Percentiles rank a stretch among this genome's conserved stretches.
Evolutionary conservation across 2,329 filamentous ascomycete genomes (phyloP).

Genomic region (Paracoccidioides brasiliensis): DNA sequence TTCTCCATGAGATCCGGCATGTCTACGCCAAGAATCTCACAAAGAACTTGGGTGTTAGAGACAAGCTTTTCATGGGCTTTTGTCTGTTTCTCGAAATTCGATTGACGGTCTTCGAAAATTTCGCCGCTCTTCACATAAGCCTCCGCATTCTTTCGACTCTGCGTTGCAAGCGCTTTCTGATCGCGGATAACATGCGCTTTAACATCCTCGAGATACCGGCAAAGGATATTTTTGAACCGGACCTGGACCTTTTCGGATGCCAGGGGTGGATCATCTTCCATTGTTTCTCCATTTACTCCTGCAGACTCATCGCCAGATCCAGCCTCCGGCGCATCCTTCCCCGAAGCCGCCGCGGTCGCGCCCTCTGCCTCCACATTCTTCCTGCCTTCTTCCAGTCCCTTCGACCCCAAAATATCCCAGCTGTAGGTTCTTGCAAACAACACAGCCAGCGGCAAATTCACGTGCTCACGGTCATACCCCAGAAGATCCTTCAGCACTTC

Average conservation of each 20-base stretch:
- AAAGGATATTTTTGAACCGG: slow-evolving; percentile 73
- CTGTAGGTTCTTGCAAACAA: slow-evolving; percentile 92
- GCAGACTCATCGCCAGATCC: slow-evolving; percentile 40
- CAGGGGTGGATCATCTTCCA: slow-evolving; percentile 55
- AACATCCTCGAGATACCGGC: slow-evolving; percentile 83
- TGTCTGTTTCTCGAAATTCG: slow-evolving; percentile 86
- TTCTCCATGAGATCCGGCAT: slow-evolving; percentile 89
- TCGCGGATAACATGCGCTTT: slow-evolving; percentile 80
- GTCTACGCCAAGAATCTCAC: slow-evolving; percentile 74
- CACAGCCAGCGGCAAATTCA: slow-evolving; percentile 80
- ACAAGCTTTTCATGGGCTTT: slow-evolving; percentile 87
- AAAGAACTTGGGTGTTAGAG: slow-evolving; percentile 78
- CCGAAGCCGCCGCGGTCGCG: slow-evolving; percentile 37
- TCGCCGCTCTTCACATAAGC: slow-evolving; percentile 97
- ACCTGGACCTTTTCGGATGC: slow-evolving; percentile 65
- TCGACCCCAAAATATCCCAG: slow-evolving; percentile 86
- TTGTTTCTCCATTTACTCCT: slow-evolving; percentile 28
- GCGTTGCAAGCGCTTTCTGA: slow-evolving; percentile 73
- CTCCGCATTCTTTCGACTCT: slow-evolving; percentile 90
- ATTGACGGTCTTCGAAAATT: slow-evolving; percentile 92
- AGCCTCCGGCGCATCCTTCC: slow-evolving; percentile 39
- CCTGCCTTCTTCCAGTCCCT: slow-evolving; percentile 59
- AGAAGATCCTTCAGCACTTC: slow-evolving; percentile 97
- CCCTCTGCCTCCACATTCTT: slow-evolving; percentile 77
- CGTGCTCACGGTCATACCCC: slow-evolving; percentile 82